A percentile compares a stretch with the other conserved stretches of the same genome.
These are phyloP conservation scores for Deuterostichococcus epilithicus DNA, from an alignment of 139 green algal species.

Conservation along the genomic window DNA sequence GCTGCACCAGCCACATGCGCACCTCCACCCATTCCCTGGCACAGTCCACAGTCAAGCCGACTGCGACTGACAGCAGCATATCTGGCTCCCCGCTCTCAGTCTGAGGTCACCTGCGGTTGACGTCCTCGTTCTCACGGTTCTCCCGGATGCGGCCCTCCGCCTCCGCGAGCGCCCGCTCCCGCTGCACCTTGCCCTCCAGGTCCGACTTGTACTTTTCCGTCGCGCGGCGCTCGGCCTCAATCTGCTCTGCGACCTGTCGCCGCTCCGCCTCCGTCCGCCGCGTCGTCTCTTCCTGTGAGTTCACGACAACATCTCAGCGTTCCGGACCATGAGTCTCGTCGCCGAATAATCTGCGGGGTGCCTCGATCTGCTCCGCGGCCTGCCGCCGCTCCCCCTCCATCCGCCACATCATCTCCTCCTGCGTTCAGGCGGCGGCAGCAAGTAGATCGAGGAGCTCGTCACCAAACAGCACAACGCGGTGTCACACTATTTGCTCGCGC, in stretches of 20 bases:
- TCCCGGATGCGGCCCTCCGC: slow-evolving; percentile 90
- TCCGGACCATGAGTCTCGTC: slow-evolving; percentile 23
- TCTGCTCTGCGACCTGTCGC: slow-evolving; percentile 69
- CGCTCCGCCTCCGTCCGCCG: slow-evolving; percentile 72
- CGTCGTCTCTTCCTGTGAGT: slow-evolving; percentile 84
- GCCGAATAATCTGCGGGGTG: too few species aligned
- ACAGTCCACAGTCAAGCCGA: too few species aligned
- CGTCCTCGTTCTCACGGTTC: slow-evolving; percentile 90
- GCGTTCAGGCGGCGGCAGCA: slow-evolving; percentile 53
- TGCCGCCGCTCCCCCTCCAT: slow-evolving; percentile 72
- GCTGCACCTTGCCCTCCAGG: slow-evolving; percentile 78
- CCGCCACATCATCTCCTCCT: slow-evolving; percentile 50
- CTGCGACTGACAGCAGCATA: too few species aligned
- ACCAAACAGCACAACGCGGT: too few species aligned
- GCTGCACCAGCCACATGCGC: too few species aligned
- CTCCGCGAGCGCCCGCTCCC: slow-evolving; percentile 87
- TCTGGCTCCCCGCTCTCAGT: slow-evolving; percentile 23
- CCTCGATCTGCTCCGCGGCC: slow-evolving; percentile 83
- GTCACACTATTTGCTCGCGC: too few species aligned
- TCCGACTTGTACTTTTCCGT: slow-evolving; percentile 82
- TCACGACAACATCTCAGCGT: too few species aligned
- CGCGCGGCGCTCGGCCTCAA: slow-evolving; percentile 79
- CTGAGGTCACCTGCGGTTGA: slow-evolving; percentile 68
- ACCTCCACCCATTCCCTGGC: too few species aligned
- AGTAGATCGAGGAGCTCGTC: too few species aligned